These are phyloP conservation scores for Acacia crassicarpa DNA, from an alignment of 306 rosid species.

Conservation along the genomic window DNA sequence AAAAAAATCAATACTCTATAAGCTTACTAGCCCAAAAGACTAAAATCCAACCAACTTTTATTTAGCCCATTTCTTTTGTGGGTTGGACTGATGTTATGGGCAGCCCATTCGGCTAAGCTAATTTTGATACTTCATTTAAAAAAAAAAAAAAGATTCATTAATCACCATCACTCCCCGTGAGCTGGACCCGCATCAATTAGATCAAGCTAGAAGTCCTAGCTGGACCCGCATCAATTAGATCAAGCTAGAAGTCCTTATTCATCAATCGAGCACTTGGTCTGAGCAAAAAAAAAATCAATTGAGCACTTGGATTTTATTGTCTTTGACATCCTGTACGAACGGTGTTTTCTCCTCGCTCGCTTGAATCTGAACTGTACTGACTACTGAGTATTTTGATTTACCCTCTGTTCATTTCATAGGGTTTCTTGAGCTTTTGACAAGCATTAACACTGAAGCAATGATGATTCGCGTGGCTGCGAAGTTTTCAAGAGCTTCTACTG, in stretches of 20 bases:
- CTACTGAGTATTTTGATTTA: background rate
- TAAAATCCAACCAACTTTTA: background rate
- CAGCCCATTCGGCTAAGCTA: background rate
- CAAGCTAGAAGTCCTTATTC: background rate
- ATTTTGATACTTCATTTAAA: no score
- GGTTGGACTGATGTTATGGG: background rate
- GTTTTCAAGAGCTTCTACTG: constrained; percentile 39
- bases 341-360: background rate
- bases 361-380: background rate
- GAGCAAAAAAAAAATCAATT: background rate
- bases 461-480: constrained; percentile 57
- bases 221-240: background rate
- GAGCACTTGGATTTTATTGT: background rate
- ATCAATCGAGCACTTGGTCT: background rate
- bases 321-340: background rate
- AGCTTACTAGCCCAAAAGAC: background rate
- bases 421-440: background rate
- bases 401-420: background rate
- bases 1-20: no score
- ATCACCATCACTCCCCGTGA: background rate
- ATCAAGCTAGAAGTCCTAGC: background rate
- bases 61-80: background rate
- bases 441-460: constrained; percentile 5
- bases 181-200: background rate
- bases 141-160: no score